phyloP scores from a whole-genome alignment of 441 rosid species.

The Kokia cookei region DNA sequence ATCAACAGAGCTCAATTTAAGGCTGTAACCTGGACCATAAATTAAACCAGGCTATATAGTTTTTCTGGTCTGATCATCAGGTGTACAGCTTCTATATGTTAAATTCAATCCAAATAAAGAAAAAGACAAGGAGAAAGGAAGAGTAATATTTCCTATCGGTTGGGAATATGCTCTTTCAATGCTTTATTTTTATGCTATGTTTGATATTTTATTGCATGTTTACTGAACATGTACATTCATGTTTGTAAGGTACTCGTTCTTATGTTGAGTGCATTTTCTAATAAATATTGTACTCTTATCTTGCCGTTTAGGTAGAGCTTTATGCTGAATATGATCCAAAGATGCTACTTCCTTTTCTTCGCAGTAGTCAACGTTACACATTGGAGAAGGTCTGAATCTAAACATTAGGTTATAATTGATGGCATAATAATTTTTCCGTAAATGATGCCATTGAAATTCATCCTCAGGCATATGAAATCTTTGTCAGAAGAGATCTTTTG shows the following conservation, averaged over 20 bases:
- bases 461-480: conserved; percentile 83
- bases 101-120: neutral
- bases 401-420: conserved; percentile 5
- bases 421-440: neutral
- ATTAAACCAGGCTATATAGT: neutral
- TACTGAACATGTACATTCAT: neutral
- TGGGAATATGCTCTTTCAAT: neutral
- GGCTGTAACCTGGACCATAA: neutral
- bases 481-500: conserved; percentile 69
- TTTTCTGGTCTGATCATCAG: neutral
- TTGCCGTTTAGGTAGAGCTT: conserved; percentile 66
- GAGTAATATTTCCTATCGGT: neutral
- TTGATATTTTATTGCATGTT: neutral
- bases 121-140: neutral
- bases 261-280: conserved; percentile 4
- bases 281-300: conserved; percentile 3
- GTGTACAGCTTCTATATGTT: neutral
- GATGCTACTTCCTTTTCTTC: conserved; percentile 92
- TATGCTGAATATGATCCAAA: conserved; percentile 87
- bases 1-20: neutral
- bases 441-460: conserved; percentile 21
- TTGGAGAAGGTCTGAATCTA: conserved; percentile 80
- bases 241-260: neutral
- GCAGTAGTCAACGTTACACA: conserved; percentile 93
- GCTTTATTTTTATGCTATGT: neutral